Evolutionary conservation across 2,329 filamentous ascomycete genomes (phyloP).

Genomic region (Tolypocladium sp.): DNA sequence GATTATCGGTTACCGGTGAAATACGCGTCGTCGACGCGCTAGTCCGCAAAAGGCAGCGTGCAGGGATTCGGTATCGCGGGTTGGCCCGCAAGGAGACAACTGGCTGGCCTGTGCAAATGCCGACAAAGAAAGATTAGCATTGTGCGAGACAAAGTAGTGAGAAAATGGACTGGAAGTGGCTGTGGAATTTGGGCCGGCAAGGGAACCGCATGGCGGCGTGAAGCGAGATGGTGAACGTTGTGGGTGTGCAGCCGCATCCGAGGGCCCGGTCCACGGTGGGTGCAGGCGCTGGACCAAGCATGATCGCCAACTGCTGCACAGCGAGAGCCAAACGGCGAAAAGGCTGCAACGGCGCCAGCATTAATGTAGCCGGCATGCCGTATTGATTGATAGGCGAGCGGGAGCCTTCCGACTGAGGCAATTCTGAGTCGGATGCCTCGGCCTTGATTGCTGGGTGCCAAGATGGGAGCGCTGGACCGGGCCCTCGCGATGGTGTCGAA

Average conservation of each 20-base stretch:
- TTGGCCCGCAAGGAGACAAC: not conserved
- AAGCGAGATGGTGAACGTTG: not conserved
- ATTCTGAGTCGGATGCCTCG: not conserved
- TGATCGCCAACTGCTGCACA: not conserved
- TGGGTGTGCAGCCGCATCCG: not conserved
- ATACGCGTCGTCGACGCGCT: not conserved
- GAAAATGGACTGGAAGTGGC: not conserved
- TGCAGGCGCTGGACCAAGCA: not conserved
- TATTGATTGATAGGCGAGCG: not conserved
- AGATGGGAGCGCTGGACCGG: not conserved
- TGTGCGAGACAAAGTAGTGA: not conserved
- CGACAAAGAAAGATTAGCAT: not conserved
- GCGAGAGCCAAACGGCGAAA: not conserved
- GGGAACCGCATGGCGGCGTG: not conserved
- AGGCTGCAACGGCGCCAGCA: not conserved
- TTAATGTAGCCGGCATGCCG: not conserved
- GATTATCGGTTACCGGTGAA: slow-evolving; percentile 5
- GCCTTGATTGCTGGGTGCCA: not conserved
- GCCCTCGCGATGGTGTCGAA: not conserved
- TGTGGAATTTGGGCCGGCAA: not conserved
- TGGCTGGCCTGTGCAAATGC: not conserved
- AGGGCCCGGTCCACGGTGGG: not conserved
- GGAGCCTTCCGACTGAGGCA: not conserved
- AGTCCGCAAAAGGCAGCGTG: slow-evolving; percentile 2
- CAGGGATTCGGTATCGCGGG: slow-evolving; percentile 5